Conservation (phyloP, 2,329 filamentous ascomycete genomes). For the Canariomyces notabilis region DNA sequence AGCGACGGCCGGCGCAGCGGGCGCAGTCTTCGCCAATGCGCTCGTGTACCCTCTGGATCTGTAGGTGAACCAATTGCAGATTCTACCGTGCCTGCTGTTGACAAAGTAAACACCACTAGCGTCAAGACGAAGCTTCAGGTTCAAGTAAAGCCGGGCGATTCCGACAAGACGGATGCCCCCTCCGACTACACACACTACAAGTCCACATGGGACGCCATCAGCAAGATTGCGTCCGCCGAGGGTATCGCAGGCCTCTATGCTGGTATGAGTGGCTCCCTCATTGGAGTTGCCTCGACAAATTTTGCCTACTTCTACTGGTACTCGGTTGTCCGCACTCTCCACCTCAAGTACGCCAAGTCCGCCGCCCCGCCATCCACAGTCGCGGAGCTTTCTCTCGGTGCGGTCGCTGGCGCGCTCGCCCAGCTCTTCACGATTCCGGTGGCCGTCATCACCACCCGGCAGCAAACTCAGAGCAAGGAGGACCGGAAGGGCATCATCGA, state of each 20-base stretch:
- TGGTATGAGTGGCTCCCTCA: constrained; percentile 77
- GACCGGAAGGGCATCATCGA: constrained; percentile 83
- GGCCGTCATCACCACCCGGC: constrained; percentile 88
- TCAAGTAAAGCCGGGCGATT: constrained; percentile 64
- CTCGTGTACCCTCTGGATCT: constrained; percentile 95
- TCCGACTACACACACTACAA: constrained; percentile 66
- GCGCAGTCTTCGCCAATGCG: constrained; percentile 90
- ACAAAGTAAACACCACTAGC: too few species aligned
- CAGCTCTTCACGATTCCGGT: constrained; percentile 97
- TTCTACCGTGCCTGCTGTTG: too few species aligned
- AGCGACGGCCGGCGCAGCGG: constrained; percentile 86
- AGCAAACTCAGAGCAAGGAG: constrained; percentile 82
- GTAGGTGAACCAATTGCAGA: constrained; percentile 55
- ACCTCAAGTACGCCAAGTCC: constrained; percentile 56
- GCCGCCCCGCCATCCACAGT: constrained; percentile 64
- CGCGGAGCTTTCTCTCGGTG: constrained; percentile 78
- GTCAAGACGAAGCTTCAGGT: constrained; percentile 96
- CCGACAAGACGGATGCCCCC: constrained; percentile 35
- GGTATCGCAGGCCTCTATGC: constrained; percentile 80
- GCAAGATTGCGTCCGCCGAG: constrained; percentile 75
- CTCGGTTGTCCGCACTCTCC: constrained; percentile 76
- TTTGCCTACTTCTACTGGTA: constrained; percentile 99
- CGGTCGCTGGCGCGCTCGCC: constrained; percentile 81
- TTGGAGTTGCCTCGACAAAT: constrained; percentile 94
- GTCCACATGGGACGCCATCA: constrained; percentile 82